A percentile compares a stretch with the other conserved stretches of the same genome.
phyloP scores from a whole-genome alignment of 1,139 yeast genomes.

The Zhuliangozyma parablackwelliae region DNA sequence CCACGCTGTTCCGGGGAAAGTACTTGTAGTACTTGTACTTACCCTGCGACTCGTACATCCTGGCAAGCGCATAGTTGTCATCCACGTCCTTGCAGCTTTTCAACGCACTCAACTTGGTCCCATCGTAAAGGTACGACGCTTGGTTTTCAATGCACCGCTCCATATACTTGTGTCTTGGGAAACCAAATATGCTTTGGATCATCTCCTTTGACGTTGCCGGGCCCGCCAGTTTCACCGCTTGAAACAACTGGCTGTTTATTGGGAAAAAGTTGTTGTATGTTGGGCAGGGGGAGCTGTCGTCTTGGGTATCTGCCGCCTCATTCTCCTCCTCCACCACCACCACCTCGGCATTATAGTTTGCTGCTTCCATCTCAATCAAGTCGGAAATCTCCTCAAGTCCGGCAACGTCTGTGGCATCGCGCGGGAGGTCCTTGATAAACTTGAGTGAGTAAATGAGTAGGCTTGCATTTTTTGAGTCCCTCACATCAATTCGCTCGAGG shows the following conservation, averaged over 20 bases:
- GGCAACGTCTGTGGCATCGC: slow-evolving; percentile 20
- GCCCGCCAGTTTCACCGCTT: slow-evolving; percentile 11
- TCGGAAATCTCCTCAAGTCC: slow-evolving; percentile 20
- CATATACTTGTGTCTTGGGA: slow-evolving; percentile 46
- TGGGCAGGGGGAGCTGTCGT: slow-evolving; percentile 1
- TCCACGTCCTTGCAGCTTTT: slow-evolving; percentile 21
- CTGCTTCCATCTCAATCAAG: slow-evolving; percentile 3
- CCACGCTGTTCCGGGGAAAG: slow-evolving; percentile 25
- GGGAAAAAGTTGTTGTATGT: slow-evolving; percentile 3
- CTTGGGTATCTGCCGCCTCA: slow-evolving; percentile 11
- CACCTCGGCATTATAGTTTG: slow-evolving; percentile 12
- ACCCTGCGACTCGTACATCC: slow-evolving; percentile 71
- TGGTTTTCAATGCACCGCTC: slow-evolving; percentile 47
- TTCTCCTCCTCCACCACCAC: slow-evolving; percentile 12
- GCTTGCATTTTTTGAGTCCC: slow-evolving; percentile 1
- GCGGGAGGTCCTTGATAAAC: slow-evolving; percentile 51
- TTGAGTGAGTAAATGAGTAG: slow-evolving; percentile 55
- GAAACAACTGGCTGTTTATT: too few species aligned
- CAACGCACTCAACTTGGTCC: slow-evolving; percentile 18
- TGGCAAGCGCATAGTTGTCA: slow-evolving; percentile 36
- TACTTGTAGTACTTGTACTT: slow-evolving; percentile 70
- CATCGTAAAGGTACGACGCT: slow-evolving; percentile 28
- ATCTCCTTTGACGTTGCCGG: too few species aligned
- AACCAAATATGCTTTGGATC: slow-evolving; percentile 45
- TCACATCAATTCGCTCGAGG: slow-evolving; percentile 50